Evolutionary conservation across 352 stramenopile species (phyloP).

Genomic region (Pythium aquatile): DNA sequence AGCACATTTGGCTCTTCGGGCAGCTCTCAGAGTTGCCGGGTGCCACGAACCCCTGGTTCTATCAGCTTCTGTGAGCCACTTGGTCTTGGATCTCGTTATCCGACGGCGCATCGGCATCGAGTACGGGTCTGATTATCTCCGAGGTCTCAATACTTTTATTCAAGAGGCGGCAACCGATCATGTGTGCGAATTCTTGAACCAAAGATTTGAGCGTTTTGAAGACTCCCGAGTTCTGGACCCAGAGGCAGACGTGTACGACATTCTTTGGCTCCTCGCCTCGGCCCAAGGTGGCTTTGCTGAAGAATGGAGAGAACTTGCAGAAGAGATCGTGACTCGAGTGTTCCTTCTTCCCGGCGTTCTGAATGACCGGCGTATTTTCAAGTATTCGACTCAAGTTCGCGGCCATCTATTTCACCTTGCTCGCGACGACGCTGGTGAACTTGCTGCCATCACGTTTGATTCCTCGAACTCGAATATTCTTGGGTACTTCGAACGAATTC

Average conservation of each 20-base stretch:
- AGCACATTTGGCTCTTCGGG: slow-evolving; percentile 12
- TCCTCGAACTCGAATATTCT: not conserved
- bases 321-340: slow-evolving; percentile 3
- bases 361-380: slow-evolving; percentile 12
- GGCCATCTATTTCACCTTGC: slow-evolving; percentile 6
- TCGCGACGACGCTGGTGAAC: not conserved
- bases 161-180: not conserved
- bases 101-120: slow-evolving; percentile 12
- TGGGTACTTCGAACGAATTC: slow-evolving; percentile 6
- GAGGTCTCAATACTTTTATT: slow-evolving; percentile 3
- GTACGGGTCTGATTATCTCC: slow-evolving; percentile 18
- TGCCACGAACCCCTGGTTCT: slow-evolving; percentile 1
- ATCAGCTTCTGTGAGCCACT: slow-evolving; percentile 5
- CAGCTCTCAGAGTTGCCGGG: slow-evolving; percentile 2
- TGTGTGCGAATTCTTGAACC: slow-evolving; percentile 15
- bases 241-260: slow-evolving; percentile 20
- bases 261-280: slow-evolving; percentile 22
- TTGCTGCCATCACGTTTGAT: not conserved
- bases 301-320: slow-evolving; percentile 14
- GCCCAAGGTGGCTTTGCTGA: not conserved
- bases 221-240: not conserved
- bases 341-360: slow-evolving; percentile 13
- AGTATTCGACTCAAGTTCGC: slow-evolving; percentile 10
- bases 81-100: slow-evolving; percentile 13
- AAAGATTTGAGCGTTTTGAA: slow-evolving; percentile 19